Percentiles rank a stretch among this genome's conserved stretches.
These are phyloP conservation scores for Chaetomium globosum DNA, from an alignment of 2,329 filamentous ascomycete species.

Conservation along the genomic window DNA sequence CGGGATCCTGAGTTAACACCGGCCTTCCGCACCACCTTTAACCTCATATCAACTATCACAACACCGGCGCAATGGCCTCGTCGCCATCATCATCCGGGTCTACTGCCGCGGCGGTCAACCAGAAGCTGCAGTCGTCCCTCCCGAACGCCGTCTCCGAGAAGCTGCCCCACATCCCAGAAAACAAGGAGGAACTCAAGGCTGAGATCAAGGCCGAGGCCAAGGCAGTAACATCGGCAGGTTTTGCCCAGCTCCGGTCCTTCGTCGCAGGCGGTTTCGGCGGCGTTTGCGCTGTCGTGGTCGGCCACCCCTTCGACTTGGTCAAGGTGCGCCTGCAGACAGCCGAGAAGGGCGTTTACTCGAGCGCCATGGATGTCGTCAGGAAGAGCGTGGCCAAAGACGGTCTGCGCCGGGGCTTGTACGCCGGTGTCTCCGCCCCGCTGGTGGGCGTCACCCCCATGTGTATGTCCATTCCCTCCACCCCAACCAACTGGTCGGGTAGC, in stretches of 20 bases:
- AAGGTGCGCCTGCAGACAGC: constrained; percentile 97
- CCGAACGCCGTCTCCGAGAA: constrained; percentile 42
- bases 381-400: constrained; percentile 89
- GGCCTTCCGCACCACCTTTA: too few species aligned
- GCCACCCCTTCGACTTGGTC: constrained; percentile 96
- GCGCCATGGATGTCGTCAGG: constrained; percentile 86
- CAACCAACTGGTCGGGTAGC: too few species aligned
- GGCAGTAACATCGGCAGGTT: constrained; percentile 44
- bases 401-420: constrained; percentile 78
- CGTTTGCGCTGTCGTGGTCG: constrained; percentile 88
- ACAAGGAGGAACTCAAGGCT: constrained; percentile 49
- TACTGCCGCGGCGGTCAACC: constrained; percentile 42
- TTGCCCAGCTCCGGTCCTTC: constrained; percentile 72
- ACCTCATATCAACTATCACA: background rate
- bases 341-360: constrained; percentile 86
- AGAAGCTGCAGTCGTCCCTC: constrained; percentile 39
- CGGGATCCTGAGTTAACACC: background rate
- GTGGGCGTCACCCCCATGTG: constrained; percentile 99
- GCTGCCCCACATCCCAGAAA: constrained; percentile 50
- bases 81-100: constrained; percentile 40
- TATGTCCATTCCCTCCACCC: constrained; percentile 59
- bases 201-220: constrained; percentile 49
- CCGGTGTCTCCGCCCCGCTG: constrained; percentile 92
- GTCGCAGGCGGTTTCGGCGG: constrained; percentile 90
- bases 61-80: constrained; percentile 33